Evolutionary conservation across 148 eudicot genomes (phyloP), one percentile per base, ranked within the genome.

Genomic region (Camellia sinensis): DNA sequence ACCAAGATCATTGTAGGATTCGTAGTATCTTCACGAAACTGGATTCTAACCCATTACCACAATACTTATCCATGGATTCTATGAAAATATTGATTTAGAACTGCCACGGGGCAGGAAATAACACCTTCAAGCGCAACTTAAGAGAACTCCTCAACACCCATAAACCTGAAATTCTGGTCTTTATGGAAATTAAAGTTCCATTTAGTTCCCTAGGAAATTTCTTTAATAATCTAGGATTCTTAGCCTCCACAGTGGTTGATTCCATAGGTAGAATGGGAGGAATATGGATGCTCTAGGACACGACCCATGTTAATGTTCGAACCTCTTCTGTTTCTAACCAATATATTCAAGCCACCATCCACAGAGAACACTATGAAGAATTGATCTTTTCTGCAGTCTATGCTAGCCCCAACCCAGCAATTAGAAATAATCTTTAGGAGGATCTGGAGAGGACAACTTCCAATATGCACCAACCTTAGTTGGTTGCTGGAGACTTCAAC

Each of bases 251-350:
- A 0, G 7, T n/a, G 3, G 29, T 63, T 0, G 67, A 63, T 2
- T 29, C 67, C 0, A 18, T 1, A 1, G 67, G 67, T 0, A 8
- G 67, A 6, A 9, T 10, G 0, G 41, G 41, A 0, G 67, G 67
- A 0, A 63, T 63, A 2, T 63, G 67, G 67, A 3, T 17, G 0
- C 10, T 63, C 0, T 63, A 13, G 67, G 67, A 63, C 40, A 3
- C 41, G 7, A 8, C 6, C 19, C 8, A 18, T 9, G 8, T 63
- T 7, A 6, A 29, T 6, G 0, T 63, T 1, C 7, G 3, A 6
- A 6, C 0, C 2, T 1, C 37, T 29, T 7, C 13, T 1, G 0
- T 2, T 0, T 0, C 2, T 0, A 7, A 29, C 37, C 37, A 29
- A 29, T 29, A 6, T 0, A 22, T 0, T 8, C 15, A 56, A 56